phyloP scores from a whole-genome alignment of 441 rosid species.

The Eutrema salsugineum region DNA sequence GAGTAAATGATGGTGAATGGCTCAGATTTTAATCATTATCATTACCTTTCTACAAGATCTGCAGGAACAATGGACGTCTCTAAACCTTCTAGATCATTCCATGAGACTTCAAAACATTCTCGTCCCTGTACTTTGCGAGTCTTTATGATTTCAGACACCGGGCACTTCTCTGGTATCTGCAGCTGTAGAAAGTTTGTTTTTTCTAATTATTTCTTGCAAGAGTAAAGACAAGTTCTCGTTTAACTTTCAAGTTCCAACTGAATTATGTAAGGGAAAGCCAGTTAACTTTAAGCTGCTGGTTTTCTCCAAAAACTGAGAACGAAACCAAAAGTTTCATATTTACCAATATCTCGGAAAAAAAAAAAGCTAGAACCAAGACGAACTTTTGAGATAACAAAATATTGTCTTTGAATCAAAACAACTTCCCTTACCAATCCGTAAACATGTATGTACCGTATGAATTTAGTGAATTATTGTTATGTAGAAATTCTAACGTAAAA shows the following conservation, averaged over 20 bases:
- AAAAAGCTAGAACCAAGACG: background rate
- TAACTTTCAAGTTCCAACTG: background rate
- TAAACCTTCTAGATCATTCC: constrained; percentile 65
- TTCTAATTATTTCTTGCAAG: background rate
- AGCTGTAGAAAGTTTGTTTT: background rate
- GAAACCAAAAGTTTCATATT: background rate
- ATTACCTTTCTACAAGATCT: constrained; percentile 76
- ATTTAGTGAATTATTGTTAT: background rate
- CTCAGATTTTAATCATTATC: background rate
- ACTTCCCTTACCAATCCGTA: background rate
- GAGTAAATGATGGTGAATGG: background rate
- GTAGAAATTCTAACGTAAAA: background rate
- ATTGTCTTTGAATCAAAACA: background rate
- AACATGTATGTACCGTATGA: background rate
- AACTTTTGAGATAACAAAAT: background rate
- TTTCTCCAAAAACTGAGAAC: background rate
- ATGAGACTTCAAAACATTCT: constrained; percentile 76
- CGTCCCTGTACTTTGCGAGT: constrained; percentile 60
- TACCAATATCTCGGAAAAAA: background rate
- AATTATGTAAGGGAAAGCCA: background rate
- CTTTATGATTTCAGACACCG: constrained; percentile 67
- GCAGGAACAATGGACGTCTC: constrained; percentile 69
- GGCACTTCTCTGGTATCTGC: constrained; percentile 76
- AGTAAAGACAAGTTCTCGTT: background rate
- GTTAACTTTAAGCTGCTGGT: constrained; percentile 1